Conservation (phyloP, 345 rosid species). For the Brassica napus region DNA sequence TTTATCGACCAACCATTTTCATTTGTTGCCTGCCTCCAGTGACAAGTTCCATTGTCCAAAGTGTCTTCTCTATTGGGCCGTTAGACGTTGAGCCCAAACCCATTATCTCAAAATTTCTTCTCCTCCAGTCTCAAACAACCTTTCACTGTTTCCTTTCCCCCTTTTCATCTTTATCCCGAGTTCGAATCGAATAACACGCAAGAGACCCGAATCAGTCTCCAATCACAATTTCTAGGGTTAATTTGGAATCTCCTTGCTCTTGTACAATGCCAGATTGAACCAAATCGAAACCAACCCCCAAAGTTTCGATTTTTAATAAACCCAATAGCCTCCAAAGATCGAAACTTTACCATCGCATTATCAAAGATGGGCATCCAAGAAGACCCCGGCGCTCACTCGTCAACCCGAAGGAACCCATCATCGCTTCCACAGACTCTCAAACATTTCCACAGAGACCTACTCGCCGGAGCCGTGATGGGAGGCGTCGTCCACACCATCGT, state of each 20-base stretch:
- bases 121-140: background rate
- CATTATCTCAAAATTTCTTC: background rate
- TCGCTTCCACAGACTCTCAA: background rate
- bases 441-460: background rate
- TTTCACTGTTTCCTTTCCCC: constrained; percentile 1
- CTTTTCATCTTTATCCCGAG: constrained; percentile 10
- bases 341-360: background rate
- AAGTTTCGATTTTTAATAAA: background rate
- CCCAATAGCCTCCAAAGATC: background rate
- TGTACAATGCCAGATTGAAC: background rate
- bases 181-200: constrained; percentile 37
- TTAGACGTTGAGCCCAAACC: background rate
- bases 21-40: background rate
- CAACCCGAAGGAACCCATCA: background rate
- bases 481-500: constrained; percentile 95
- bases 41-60: background rate
- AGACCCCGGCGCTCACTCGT: background rate
- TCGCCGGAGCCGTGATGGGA: constrained; percentile 95
- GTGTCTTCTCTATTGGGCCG: background rate
- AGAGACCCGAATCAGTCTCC: constrained; percentile 18
- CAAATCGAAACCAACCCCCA: background rate
- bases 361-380: background rate
- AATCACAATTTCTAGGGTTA: background rate
- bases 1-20: background rate
- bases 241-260: background rate